A percentile compares a stretch with the other conserved stretches of the same genome.
phyloP scores from a whole-genome alignment of 148 eudicot species.

The Silene conica region DNA sequence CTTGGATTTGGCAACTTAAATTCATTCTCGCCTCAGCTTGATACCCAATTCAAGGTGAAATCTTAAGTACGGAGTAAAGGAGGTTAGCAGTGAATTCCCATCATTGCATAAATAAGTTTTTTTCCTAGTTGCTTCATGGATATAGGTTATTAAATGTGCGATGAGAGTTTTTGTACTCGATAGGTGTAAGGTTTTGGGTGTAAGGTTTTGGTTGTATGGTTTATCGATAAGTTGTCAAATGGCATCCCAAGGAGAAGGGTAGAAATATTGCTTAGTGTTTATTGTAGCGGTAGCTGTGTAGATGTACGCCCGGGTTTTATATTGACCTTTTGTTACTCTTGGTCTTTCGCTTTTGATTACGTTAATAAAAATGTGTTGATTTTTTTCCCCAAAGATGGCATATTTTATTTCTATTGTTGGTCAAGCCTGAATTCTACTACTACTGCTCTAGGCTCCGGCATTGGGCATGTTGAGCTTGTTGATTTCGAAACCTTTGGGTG shows the following conservation, averaged over 20 bases:
- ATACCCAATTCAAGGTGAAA: slow-evolving; percentile 12
- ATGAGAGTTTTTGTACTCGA: not conserved
- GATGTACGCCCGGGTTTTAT: not conserved
- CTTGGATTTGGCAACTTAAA: slow-evolving; percentile 89
- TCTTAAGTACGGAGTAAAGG: too few relatives aligned
- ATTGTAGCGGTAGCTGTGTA: not conserved
- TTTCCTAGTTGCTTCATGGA: not conserved
- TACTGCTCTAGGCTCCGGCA: too few relatives aligned
- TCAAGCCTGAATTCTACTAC: not conserved
- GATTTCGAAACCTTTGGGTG: too few relatives aligned
- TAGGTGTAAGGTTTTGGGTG: not conserved
- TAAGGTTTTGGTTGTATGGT: not conserved
- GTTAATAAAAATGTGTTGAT: not conserved
- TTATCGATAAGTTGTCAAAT: too few relatives aligned
- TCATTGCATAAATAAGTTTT: not conserved
- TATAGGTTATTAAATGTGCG: not conserved
- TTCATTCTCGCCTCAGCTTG: slow-evolving; percentile 39
- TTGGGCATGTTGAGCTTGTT: too few relatives aligned
- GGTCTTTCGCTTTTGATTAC: not conserved
- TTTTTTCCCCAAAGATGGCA: not conserved
- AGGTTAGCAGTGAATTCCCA: not conserved
- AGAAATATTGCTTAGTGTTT: not conserved
- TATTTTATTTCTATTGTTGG: not conserved
- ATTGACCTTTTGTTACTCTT: not conserved
- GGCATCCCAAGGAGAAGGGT: not conserved